Base-by-base conservation (phyloP, 441 rosid genomes). In the Gossypium aridum region DNA sequence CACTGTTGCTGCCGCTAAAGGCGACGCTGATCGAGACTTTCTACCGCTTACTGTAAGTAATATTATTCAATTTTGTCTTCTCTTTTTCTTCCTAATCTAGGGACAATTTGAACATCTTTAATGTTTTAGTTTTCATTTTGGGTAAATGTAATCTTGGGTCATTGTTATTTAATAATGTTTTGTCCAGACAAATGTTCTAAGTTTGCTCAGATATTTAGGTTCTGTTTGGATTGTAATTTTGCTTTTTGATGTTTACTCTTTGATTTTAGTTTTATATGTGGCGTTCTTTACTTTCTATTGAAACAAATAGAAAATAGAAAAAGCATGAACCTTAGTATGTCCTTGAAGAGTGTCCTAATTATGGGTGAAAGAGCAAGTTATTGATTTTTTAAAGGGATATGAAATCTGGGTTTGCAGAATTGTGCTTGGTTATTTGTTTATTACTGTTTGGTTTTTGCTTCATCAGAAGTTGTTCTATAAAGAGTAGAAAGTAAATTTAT, bases 41-140 rank as follows among this genome's bases (percentile, higher is more conserved):
- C 80, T 96, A 62, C 98, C 99, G 31, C 98, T 96, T 78, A 92
- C 97, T 16, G 97, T 96, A 85, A 56, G 91, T 47, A 16, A 0
- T 16, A 17, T 78, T 53, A 14, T 25, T 60, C 39, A 60, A 19
- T 7, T 49, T 7, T 14, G 9, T 47, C 34, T 45, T 67, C 20
- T 49, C 26, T 3, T 28, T n/a, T 16, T 25, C 31, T 19, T 17
- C 22, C 51, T 7, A 45, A 0, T 12, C 1, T 23, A 53, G 23
- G 43, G 39, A 56, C 51, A 47, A 49, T 68, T 68, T 68, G 14
- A 49, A 68, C 17, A 22, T 23, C 6, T 8, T 37, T 14, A 22
- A 2, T 26, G 47, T 26, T 16, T 4, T 16, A 69, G 61, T 28
- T 26, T 16, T 26, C 47, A 4, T 16, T 26, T 53, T 26, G 62